Percentiles rank a stretch among this genome's conserved stretches.
phyloP scores from a whole-genome alignment of 345 rosid species.

The Brassica carinata region DNA sequence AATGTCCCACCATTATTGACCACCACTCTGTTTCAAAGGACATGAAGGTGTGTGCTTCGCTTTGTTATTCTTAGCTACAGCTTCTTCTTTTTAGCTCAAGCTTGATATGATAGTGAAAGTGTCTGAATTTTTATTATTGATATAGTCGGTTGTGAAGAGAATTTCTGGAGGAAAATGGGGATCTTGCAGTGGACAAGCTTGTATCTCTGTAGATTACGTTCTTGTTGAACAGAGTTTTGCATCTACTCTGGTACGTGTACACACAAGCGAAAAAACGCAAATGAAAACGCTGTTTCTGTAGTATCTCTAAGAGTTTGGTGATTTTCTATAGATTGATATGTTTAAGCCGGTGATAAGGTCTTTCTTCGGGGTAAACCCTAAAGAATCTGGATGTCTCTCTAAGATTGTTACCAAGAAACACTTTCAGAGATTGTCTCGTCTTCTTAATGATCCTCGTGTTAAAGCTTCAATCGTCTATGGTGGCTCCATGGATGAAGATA shows the following conservation, averaged over 20 bases:
- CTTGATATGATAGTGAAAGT: neutral
- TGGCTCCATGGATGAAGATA: conserved; percentile 65
- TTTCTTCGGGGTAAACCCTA: conserved; percentile 65
- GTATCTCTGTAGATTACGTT: conserved; percentile 70
- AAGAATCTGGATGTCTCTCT: conserved; percentile 53
- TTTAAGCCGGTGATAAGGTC: conserved; percentile 49
- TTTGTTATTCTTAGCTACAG: conserved; percentile 13
- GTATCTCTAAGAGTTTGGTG: conserved; percentile 13
- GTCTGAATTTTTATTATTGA: conserved; percentile 33
- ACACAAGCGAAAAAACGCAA: neutral
- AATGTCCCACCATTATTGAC: conserved; percentile 75
- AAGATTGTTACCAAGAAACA: conserved; percentile 55
- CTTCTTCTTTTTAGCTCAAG: neutral
- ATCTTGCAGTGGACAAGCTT: conserved; percentile 78
- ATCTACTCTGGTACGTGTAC: conserved; percentile 52
- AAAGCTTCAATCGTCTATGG: conserved; percentile 65
- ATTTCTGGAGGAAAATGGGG: conserved; percentile 92
- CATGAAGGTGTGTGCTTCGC: conserved; percentile 47
- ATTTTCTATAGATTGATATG: conserved; percentile 58
- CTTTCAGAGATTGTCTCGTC: conserved; percentile 56
- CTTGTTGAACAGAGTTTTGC: conserved; percentile 66
- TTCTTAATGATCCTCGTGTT: conserved; percentile 63
- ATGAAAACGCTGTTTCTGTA: neutral
- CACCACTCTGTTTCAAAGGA: conserved; percentile 48
- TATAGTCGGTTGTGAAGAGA: conserved; percentile 53